Evolutionary conservation across 176 grass and related monocot genomes (phyloP), one percentile per base, ranked within the genome.

Genomic region (Hsuehochloa calcarea): DNA sequence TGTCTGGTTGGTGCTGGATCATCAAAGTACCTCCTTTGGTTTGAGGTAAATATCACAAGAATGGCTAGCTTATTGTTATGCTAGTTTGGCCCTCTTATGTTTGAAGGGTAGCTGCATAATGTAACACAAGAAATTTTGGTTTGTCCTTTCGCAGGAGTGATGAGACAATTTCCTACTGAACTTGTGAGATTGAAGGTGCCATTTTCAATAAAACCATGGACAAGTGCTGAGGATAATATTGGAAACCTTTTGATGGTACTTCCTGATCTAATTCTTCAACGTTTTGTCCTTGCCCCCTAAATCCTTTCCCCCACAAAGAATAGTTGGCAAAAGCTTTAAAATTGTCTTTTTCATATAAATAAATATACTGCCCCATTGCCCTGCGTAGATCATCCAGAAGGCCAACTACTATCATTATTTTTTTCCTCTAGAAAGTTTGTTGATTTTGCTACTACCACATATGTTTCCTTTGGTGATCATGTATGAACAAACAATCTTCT

Each of bases 211-310:
- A 87, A 89, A 84, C 93, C 93, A 51, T 99, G 96, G 96, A 89
- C 77, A 76, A 69, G 63, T 74, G 94, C 96, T 75, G 93, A 99
- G 31, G 90, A 95, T 77, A 90, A 88, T 49, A 80, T 94, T 84
- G 96, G 93, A 79, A 99, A 99, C 47, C 93, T 99, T 92, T 80
- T 99, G 70, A 99, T 95, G 96, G 96, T 99, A 92, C 60, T 23
- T 62, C 56, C 80, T 84, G 56, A 66, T 72, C 61, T 89, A 70
- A 65, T 73, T 79, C 37, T 73, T 37, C 23, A 65, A 45, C 7
- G 66, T 80, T 12, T 59, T 80, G 4, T 64, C 12, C 11, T 37
- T 68, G 52, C 49, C 55, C 55, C 14, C 34, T 41, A 12, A 49
- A 80, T 54, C 17, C n/a, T 63, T 41, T 35, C 34, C 14, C 22